These are phyloP conservation scores for Ligustrum vulgare DNA, from an alignment of 257 asterid genomes.

Conservation along the genomic window DNA sequence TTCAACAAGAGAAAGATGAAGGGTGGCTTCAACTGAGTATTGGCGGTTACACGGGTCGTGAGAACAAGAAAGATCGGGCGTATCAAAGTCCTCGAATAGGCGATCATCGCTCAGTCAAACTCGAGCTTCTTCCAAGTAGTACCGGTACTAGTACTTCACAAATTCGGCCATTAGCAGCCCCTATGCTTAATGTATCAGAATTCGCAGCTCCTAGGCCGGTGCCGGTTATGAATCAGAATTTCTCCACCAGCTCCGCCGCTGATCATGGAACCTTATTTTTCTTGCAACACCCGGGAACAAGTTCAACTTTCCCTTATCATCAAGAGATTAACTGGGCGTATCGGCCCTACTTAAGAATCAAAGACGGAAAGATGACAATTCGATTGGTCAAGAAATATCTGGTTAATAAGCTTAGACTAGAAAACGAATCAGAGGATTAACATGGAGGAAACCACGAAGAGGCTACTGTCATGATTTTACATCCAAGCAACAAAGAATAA, in stretches of 20 bases:
- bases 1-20: slow-evolving; percentile 26
- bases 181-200: slow-evolving; percentile 26
- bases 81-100: slow-evolving; percentile 15
- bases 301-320: slow-evolving; percentile 30
- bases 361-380: slow-evolving; percentile 89
- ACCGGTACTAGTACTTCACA: slow-evolving; percentile 11
- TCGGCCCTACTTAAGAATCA: slow-evolving; percentile 57
- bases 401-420: slow-evolving; percentile 78
- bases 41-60: slow-evolving; percentile 34
- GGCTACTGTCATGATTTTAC: too few species aligned
- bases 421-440: slow-evolving; percentile 95
- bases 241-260: slow-evolving; percentile 13
- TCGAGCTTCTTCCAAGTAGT: slow-evolving; percentile 53
- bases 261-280: slow-evolving; percentile 34
- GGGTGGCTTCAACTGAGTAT: slow-evolving; percentile 80
- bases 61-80: not conserved
- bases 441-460: too few species aligned
- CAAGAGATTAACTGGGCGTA: slow-evolving; percentile 47
- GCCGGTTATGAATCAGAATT: slow-evolving; percentile 25
- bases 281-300: slow-evolving; percentile 32
- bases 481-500: too few species aligned
- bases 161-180: slow-evolving; percentile 11
- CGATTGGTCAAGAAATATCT: slow-evolving; percentile 80
- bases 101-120: slow-evolving; percentile 44
- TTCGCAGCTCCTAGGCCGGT: slow-evolving; percentile 37